Percentiles rank a stretch among this genome's conserved stretches.
Conservation (phyloP, 2,329 filamentous ascomycete genomes). For the Claviceps sorghi region DNA sequence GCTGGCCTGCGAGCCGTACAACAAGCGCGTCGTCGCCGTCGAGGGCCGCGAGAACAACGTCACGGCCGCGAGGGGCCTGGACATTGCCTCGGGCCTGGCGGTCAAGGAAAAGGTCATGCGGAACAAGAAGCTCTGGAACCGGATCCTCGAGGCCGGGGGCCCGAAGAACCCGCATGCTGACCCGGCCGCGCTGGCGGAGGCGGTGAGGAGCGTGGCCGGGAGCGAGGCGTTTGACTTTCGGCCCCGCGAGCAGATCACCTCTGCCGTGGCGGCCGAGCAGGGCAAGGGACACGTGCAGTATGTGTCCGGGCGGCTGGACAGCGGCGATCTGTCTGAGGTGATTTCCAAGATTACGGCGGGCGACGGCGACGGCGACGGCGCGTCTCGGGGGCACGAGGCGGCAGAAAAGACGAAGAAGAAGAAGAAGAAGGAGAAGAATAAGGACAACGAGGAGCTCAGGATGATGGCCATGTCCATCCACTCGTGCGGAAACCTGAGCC, state of each 20-base stretch:
- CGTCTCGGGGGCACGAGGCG: neutral
- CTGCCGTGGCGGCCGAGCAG: conserved; percentile 39
- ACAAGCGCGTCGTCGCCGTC: conserved; percentile 75
- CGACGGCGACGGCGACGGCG: conserved; percentile 13
- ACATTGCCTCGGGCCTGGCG: conserved; percentile 65
- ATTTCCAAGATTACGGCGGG: conserved; percentile 41
- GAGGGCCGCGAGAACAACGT: conserved; percentile 83
- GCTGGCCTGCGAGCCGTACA: conserved; percentile 72
- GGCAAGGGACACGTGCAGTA: conserved; percentile 63
- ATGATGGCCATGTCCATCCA: conserved; percentile 91
- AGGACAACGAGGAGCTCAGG: conserved; percentile 23
- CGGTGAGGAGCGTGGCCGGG: conserved; percentile 20
- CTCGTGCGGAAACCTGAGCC: conserved; percentile 93
- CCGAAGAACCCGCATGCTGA: conserved; percentile 28
- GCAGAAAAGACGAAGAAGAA: conserved; percentile 3
- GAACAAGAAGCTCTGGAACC: conserved; percentile 68
- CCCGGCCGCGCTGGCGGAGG: conserved; percentile 19
- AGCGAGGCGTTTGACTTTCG: conserved; percentile 28
- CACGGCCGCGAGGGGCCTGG: conserved; percentile 66
- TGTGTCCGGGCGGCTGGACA: conserved; percentile 57
- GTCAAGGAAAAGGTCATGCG: conserved; percentile 58
- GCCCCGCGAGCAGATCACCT: conserved; percentile 31
- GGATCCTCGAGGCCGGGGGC: conserved; percentile 27
- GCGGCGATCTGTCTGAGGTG: conserved; percentile 55
- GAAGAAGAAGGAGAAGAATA: neutral